Conservation (phyloP, 2,329 filamentous ascomycete species). For the Alternaria viburni region DNA sequence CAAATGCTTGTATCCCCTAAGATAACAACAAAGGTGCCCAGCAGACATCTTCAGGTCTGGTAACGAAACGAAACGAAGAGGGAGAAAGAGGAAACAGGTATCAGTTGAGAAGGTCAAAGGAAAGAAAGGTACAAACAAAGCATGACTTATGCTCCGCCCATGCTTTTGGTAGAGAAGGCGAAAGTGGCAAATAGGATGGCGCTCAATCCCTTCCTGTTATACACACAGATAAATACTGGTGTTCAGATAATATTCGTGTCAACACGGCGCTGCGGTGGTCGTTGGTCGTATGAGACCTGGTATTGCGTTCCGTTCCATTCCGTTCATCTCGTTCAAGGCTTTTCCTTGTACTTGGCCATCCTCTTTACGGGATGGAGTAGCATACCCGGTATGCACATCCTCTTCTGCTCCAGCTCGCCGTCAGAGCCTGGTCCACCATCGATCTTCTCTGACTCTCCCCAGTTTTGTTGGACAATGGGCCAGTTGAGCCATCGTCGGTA, state of each 20-base stretch:
- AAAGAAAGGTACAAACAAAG: background rate
- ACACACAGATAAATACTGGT: background rate
- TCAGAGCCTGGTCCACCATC: slow-evolving; percentile 47
- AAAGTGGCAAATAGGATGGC: background rate
- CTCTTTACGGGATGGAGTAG: slow-evolving; percentile 87
- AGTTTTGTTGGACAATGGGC: slow-evolving; percentile 77
- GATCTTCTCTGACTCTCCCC: slow-evolving; percentile 74
- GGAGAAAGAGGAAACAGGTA: background rate
- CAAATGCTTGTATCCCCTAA: background rate
- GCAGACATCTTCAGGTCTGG: background rate
- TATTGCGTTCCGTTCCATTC: background rate
- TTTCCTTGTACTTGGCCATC: slow-evolving; percentile 38
- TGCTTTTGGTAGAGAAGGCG: background rate
- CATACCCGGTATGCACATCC: slow-evolving; percentile 92
- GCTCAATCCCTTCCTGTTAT: background rate
- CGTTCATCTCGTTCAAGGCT: slow-evolving; percentile 9
- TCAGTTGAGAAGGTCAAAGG: background rate
- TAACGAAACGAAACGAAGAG: background rate
- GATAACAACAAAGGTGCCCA: background rate
- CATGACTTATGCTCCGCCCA: background rate
- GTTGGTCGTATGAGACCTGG: background rate
- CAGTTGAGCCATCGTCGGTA: slow-evolving; percentile 88
- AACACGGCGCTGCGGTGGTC: background rate
- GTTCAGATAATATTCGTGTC: background rate
- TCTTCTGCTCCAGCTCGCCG: slow-evolving; percentile 64